phyloP scores from a whole-genome alignment of 2,329 filamentous ascomycete species.

The Curvularia sp. region DNA sequence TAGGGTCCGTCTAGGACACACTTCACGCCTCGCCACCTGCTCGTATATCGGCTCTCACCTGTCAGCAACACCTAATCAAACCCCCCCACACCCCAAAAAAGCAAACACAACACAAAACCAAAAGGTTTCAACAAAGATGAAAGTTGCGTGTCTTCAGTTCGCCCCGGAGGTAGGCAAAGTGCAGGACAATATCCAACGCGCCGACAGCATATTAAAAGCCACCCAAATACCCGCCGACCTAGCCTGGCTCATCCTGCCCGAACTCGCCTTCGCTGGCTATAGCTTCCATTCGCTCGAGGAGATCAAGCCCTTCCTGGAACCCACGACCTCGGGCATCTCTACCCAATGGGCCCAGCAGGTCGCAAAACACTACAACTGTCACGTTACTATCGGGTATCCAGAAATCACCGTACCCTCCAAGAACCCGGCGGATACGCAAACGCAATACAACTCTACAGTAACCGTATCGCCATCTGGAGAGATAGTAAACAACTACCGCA shows the following conservation, averaged over 20 bases:
- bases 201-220: slow-evolving; percentile 67
- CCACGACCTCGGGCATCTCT: slow-evolving; percentile 68
- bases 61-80: not conserved
- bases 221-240: slow-evolving; percentile 57
- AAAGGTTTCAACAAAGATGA: slow-evolving; percentile 57
- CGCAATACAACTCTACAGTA: slow-evolving; percentile 66
- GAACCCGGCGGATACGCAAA: slow-evolving; percentile 27
- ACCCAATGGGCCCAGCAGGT: slow-evolving; percentile 74
- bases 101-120: not conserved
- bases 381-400: slow-evolving; percentile 76
- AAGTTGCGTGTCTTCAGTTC: slow-evolving; percentile 75
- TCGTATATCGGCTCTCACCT: not conserved
- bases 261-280: slow-evolving; percentile 82
- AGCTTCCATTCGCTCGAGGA: slow-evolving; percentile 75
- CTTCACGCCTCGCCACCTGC: not conserved
- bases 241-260: slow-evolving; percentile 76
- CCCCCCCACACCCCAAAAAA: too few relatives aligned
- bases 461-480: slow-evolving; percentile 63
- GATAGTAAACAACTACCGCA: slow-evolving; percentile 67
- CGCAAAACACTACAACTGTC: slow-evolving; percentile 71
- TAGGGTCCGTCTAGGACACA: not conserved
- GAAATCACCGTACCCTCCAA: slow-evolving; percentile 57
- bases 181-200: slow-evolving; percentile 72
- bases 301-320: slow-evolving; percentile 74
- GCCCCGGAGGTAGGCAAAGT: slow-evolving; percentile 73